Percentiles rank a stretch among this genome's conserved stretches.
These are phyloP conservation scores for Sergeia podlipaevii DNA, from an alignment of 208 protist genomes.

Conservation along the genomic window DNA sequence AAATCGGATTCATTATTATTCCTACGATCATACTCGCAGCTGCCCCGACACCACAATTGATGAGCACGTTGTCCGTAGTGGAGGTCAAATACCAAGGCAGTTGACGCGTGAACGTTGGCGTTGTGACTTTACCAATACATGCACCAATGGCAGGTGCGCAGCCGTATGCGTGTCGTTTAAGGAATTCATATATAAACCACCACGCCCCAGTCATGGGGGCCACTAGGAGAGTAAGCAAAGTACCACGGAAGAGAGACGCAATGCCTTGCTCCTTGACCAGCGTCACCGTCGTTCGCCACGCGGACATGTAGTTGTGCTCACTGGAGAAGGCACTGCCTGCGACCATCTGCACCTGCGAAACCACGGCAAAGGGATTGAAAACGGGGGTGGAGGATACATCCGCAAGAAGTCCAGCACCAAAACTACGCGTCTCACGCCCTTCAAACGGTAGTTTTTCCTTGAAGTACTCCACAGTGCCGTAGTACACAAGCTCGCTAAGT, in stretches of 20 bases:
- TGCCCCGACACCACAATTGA: constrained; percentile 65
- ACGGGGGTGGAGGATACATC: constrained; percentile 63
- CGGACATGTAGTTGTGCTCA: constrained; percentile 75
- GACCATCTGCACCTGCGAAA: constrained; percentile 87
- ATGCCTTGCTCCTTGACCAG: constrained; percentile 58
- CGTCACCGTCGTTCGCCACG: constrained; percentile 45
- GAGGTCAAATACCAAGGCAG: constrained; percentile 50
- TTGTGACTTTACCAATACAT: constrained; percentile 14
- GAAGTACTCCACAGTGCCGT: constrained; percentile 65
- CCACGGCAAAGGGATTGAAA: constrained; percentile 78
- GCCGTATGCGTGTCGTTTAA: constrained; percentile 59
- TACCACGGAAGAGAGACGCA: constrained; percentile 62
- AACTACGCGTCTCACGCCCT: constrained; percentile 63
- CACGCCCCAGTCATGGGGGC: constrained; percentile 71
- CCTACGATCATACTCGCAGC: constrained; percentile 58
- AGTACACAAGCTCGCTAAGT: constrained; percentile 76
- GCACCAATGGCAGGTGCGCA: constrained; percentile 21
- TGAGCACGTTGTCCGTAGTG: constrained; percentile 60
- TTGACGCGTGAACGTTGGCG: constrained; percentile 9
- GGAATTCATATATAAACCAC: constrained; percentile 79
- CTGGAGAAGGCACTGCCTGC: constrained; percentile 47
- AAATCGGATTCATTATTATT: constrained; percentile 75
- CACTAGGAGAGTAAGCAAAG: constrained; percentile 62
- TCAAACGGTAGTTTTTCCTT: constrained; percentile 67
- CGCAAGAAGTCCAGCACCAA: constrained; percentile 62